Conservation (phyloP, 78 protist species). For the Isochrysis galbana region DNA sequence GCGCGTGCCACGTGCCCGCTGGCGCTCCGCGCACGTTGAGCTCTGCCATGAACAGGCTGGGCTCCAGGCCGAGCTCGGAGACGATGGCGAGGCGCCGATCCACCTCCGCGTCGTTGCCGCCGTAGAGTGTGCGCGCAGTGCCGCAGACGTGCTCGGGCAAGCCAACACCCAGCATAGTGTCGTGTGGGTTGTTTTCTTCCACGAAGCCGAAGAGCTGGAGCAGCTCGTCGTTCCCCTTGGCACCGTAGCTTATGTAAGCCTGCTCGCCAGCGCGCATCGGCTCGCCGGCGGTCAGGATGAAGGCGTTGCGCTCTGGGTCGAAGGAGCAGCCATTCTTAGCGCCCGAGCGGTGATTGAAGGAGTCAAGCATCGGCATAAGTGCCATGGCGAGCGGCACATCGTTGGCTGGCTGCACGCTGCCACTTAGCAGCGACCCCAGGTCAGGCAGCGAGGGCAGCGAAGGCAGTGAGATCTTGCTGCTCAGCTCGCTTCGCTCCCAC, state of each 20-base stretch:
- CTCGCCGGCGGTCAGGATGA: not conserved
- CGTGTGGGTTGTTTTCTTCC: not conserved
- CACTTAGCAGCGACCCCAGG: not conserved
- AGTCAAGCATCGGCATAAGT: not conserved
- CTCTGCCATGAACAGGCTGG: not conserved
- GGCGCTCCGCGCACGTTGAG: not conserved
- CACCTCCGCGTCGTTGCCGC: not conserved
- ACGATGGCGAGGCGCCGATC: not conserved
- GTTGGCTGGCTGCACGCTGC: not conserved
- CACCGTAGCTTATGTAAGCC: not conserved
- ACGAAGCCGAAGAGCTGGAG: slow-evolving; percentile 23
- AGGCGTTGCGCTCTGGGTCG: not conserved
- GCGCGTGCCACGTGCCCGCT: not conserved
- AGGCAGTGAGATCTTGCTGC: too few relatives aligned
- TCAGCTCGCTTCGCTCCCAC: not conserved
- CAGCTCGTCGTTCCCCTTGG: slow-evolving; percentile 5
- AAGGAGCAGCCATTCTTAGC: not conserved
- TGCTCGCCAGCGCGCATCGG: not conserved
- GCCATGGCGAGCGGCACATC: not conserved
- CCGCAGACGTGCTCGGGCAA: not conserved
- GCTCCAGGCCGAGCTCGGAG: not conserved
- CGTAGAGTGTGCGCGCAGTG: not conserved
- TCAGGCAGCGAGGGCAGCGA: not conserved
- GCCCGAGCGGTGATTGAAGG: not conserved
- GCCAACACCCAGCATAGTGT: not conserved